A percentile compares a stretch with the other conserved stretches of the same genome.
Evolutionary conservation across 2,329 filamentous ascomycete species (phyloP).

Genomic region (Trichophyton mentagrophytes): DNA sequence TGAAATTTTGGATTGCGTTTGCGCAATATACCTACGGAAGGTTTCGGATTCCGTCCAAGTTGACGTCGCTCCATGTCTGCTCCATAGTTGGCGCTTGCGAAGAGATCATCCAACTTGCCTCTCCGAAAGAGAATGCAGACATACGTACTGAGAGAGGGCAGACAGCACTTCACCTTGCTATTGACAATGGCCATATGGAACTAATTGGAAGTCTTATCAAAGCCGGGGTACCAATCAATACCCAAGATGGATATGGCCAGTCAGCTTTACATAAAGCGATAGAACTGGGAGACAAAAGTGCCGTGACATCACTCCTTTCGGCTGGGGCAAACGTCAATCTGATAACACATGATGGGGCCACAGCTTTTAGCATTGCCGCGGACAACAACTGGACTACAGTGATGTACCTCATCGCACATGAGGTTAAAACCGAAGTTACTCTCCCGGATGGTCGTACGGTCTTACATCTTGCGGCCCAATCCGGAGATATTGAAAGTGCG

Average conservation of each 20-base stretch:
- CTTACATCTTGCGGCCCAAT: background rate
- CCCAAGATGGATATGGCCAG: background rate
- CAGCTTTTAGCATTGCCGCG: background rate
- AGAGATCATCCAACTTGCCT: background rate
- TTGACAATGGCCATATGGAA: background rate
- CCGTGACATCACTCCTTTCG: background rate
- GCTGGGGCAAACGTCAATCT: background rate
- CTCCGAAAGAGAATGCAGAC: background rate
- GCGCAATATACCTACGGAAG: background rate
- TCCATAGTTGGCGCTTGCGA: background rate
- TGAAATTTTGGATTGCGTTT: background rate
- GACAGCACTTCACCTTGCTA: background rate
- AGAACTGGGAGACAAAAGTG: background rate
- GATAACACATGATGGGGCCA: background rate
- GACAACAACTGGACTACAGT: background rate
- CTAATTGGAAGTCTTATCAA: background rate
- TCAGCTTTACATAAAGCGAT: background rate
- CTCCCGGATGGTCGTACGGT: background rate
- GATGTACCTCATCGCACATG: background rate
- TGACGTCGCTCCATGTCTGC: background rate
- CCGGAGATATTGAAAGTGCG: background rate
- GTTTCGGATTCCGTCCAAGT: background rate
- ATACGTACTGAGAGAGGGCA: background rate
- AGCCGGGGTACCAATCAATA: background rate
- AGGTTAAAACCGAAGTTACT: background rate